Base-by-base conservation (phyloP, 257 asterid genomes). In the Solanum tarijense region DNA sequence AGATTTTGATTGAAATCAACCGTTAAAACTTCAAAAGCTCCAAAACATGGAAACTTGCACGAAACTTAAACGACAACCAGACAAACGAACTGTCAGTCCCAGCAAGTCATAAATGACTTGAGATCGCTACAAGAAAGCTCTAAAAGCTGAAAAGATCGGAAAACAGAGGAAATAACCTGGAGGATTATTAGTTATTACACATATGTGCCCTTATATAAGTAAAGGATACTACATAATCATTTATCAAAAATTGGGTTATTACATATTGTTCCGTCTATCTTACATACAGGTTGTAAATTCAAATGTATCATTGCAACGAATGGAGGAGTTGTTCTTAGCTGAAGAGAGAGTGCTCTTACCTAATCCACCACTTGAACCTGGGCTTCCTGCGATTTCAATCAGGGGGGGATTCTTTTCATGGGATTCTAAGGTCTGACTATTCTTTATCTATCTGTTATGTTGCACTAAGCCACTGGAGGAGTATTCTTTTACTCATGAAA, bases 271-370 rank as follows among this genome's bases (percentile, higher is more conserved):
- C 35, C 35, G 21, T 65, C 43, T 68, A 36, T 76, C 43, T 86
- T 85, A 90, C 85, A 74, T 89, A 68, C 92, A 96, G 99, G 99
- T 95, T 84, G 99, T 94, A 68, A 95, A 94, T 93, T 96, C 98
- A 89, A 95, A 94, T 86, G 96, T 94, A 41, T 96, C 99, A 9
- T 90, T 96, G 85, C 95, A 95, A 90, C 95, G 99, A 48, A 88
- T 96, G 76, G 98, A 96, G 89, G 99, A 96, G 88, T 88, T 96
- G 84, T 90, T 96, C 39, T 93, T 94, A 79, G 95, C 98, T 83
- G 98, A 95, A 88, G 98, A 96, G 92, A 93, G 98, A 92, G 87
- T 89, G 21, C 91, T 96, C 88, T 90, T 91, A 48, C 96, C 98
- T 90, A 95, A 96, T 91, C 98, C 97, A 86, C 96, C 96, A 69